Conservation (phyloP, 2,329 filamentous ascomycete species). For the Colletotrichum camelliae region DNA sequence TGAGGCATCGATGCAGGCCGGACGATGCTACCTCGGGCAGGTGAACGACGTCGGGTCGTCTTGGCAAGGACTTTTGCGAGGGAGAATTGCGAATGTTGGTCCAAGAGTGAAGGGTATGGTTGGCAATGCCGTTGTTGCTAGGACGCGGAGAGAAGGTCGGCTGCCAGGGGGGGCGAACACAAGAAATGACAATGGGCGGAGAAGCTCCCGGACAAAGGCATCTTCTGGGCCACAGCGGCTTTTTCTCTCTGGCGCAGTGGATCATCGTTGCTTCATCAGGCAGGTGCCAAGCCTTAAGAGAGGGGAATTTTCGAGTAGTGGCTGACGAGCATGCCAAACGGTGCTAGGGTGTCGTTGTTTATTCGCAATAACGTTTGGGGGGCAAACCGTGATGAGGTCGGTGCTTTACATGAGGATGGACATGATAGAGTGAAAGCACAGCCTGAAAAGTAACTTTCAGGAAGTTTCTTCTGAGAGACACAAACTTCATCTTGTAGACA, state of each 20-base stretch:
- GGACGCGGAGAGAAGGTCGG: not conserved
- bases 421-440: not conserved
- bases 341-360: not conserved
- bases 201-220: not conserved
- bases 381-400: not conserved
- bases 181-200: not conserved
- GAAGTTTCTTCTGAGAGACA: not conserved
- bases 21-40: conserved; percentile 20
- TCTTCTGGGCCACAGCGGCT: not conserved
- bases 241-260: not conserved
- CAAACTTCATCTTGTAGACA: not conserved
- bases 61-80: conserved; percentile 15
- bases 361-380: not conserved
- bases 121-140: not conserved
- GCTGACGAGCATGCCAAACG: not conserved
- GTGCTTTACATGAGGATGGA: not conserved
- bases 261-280: conserved; percentile 12
- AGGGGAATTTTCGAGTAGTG: conserved; percentile 4
- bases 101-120: not conserved
- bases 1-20: conserved; percentile 13
- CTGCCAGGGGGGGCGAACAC: not conserved
- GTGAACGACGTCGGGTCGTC: conserved; percentile 1
- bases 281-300: conserved; percentile 18
- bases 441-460: not conserved
- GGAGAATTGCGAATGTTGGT: not conserved